Conservation (phyloP, 495 filamentous ascomycete genomes). For the Sordaria brevicollis region DNA sequence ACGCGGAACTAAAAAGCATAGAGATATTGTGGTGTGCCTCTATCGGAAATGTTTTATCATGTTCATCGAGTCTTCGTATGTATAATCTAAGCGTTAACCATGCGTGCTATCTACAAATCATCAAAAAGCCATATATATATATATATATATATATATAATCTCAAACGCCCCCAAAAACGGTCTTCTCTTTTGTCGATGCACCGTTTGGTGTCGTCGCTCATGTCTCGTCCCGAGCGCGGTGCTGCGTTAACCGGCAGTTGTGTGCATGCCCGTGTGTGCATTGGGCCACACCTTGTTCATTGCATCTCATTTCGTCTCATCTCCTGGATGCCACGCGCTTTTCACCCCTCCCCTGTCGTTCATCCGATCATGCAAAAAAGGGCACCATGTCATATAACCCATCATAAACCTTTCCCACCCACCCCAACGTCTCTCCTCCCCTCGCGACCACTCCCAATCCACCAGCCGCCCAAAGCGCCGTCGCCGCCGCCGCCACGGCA, state of each 20-base stretch:
- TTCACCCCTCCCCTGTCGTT: not conserved
- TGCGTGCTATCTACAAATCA: not conserved
- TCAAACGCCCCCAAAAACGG: not conserved
- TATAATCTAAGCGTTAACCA: not conserved
- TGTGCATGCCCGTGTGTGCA: not conserved
- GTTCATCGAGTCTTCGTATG: not conserved
- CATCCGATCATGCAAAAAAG: slow-evolving; percentile 3
- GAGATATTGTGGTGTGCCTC: too few species aligned
- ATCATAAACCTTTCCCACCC: slow-evolving; percentile 74
- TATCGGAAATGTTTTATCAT: too few species aligned
- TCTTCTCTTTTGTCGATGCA: not conserved
- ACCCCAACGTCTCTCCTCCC: slow-evolving; percentile 60
- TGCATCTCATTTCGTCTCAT: not conserved
- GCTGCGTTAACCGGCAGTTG: not conserved
- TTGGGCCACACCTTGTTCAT: not conserved
- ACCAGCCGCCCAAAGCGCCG: slow-evolving; percentile 68
- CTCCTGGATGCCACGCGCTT: not conserved
- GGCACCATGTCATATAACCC: slow-evolving; percentile 34
- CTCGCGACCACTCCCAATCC: slow-evolving; percentile 66
- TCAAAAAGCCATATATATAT: too few species aligned
- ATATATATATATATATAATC: not conserved
- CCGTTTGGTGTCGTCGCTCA: not conserved
- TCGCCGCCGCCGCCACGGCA: slow-evolving; percentile 43
- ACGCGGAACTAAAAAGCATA: too few species aligned
- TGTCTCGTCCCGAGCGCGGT: not conserved